A percentile compares a stretch with the other conserved stretches of the same genome.
Evolutionary conservation across 2,329 filamentous ascomycete genomes (phyloP).

Genomic region (Beauveria sp.): DNA sequence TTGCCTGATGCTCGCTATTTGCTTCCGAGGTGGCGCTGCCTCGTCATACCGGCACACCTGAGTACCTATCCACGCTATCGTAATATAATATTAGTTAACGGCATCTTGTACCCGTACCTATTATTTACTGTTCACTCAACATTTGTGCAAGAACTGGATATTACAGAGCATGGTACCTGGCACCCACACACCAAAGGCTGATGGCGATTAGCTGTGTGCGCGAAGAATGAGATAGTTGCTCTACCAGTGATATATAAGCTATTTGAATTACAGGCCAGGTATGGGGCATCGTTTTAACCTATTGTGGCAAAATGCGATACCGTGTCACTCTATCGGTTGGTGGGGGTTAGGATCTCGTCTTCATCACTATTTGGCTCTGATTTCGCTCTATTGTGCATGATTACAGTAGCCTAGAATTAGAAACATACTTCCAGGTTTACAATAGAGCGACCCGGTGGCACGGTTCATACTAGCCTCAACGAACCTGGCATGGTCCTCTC

Average conservation of each 20-base stretch:
- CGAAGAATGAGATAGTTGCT: neutral
- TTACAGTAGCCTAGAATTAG: neutral
- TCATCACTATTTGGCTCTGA: no score
- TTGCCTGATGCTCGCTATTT: constrained; percentile 2
- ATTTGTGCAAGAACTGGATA: neutral
- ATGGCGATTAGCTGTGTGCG: neutral
- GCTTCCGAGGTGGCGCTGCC: constrained; percentile 8
- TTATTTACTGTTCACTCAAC: neutral
- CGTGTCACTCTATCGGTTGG: neutral
- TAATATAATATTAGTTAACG: neutral
- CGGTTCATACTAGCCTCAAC: neutral
- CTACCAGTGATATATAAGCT: neutral
- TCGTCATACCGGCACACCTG: neutral
- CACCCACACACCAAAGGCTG: neutral
- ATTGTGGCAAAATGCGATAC: neutral
- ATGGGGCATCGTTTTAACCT: neutral
- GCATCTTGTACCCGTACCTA: neutral
- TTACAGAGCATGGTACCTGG: neutral
- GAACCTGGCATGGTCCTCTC: neutral
- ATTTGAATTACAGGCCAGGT: neutral
- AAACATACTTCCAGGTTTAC: neutral
- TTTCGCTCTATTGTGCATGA: no score
- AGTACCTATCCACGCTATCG: neutral
- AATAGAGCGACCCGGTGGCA: neutral
- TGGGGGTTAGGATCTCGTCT: neutral